Conservation (phyloP, 148 eudicot species). For the Camellia sinensis region DNA sequence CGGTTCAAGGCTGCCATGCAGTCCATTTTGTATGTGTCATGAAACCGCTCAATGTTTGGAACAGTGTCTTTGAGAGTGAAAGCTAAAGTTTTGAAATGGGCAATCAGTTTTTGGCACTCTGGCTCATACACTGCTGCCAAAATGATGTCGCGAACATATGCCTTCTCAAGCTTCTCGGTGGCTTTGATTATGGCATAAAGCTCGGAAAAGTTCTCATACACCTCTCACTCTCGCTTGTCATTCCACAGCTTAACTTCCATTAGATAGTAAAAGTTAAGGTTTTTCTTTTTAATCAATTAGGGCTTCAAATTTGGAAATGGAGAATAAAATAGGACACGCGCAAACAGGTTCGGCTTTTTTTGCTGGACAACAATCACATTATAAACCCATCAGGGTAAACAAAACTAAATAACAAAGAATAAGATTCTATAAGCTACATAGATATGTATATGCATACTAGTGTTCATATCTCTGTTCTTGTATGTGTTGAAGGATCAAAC, state of each 20-base stretch:
- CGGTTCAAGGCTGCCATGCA: slow-evolving; percentile 66
- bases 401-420: not conserved
- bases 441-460: not conserved
- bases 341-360: slow-evolving; percentile 34
- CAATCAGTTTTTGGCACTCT: slow-evolving; percentile 68
- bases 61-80: slow-evolving; percentile 56
- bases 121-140: slow-evolving; percentile 56
- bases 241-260: slow-evolving; percentile 92
- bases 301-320: slow-evolving; percentile 40
- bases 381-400: not conserved
- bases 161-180: slow-evolving; percentile 76
- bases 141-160: slow-evolving; percentile 69
- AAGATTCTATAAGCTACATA: not conserved
- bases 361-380: slow-evolving; percentile 28
- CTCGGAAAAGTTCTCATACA: slow-evolving; percentile 86
- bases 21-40: slow-evolving; percentile 64
- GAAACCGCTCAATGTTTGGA: slow-evolving; percentile 59
- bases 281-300: no score
- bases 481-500: not conserved
- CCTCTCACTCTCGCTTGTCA: slow-evolving; percentile 83
- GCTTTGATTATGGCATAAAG: slow-evolving; percentile 83
- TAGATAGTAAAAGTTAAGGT: not conserved
- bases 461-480: not conserved
- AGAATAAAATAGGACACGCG: slow-evolving; percentile 98
- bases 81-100: slow-evolving; percentile 64